These are phyloP conservation scores for Penicillium longicatenatum DNA, from an alignment of 495 filamentous ascomycete genomes.

Conservation along the genomic window DNA sequence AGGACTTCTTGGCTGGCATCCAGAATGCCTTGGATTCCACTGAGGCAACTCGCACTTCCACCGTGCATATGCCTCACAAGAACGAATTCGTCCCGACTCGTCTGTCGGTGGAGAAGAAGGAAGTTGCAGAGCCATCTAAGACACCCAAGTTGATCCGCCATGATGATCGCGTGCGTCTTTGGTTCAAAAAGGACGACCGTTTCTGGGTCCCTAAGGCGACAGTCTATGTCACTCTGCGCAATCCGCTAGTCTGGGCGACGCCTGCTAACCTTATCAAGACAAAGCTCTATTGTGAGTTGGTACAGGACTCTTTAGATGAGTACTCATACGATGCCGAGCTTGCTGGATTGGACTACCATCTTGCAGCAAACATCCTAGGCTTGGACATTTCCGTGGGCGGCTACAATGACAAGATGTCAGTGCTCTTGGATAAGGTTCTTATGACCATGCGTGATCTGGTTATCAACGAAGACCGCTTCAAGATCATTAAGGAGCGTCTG, in stretches of 20 bases:
- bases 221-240: slow-evolving; percentile 76
- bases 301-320: slow-evolving; percentile 86
- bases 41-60: slow-evolving; percentile 58
- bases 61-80: slow-evolving; percentile 84
- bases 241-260: slow-evolving; percentile 73
- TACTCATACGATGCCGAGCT: slow-evolving; percentile 98
- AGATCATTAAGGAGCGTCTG: slow-evolving; percentile 87
- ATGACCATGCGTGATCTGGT: slow-evolving; percentile 82
- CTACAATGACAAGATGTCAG: slow-evolving; percentile 95
- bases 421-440: slow-evolving; percentile 89
- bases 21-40: slow-evolving; percentile 60
- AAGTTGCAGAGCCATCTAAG: slow-evolving; percentile 70
- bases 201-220: slow-evolving; percentile 99
- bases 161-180: slow-evolving; percentile 79
- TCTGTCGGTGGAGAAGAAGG: slow-evolving; percentile 92
- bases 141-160: slow-evolving; percentile 85
- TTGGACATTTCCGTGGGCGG: slow-evolving; percentile 80
- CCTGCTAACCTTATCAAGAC: slow-evolving; percentile 77
- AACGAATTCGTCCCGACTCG: slow-evolving; percentile 97
- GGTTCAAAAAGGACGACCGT: slow-evolving; percentile 98
- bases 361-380: slow-evolving; percentile 68
- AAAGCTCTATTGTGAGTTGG: slow-evolving; percentile 81
- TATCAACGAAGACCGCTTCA: slow-evolving; percentile 80
- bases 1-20: slow-evolving; percentile 71
- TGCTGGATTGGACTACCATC: slow-evolving; percentile 82